Percentiles rank a stretch among this genome's conserved stretches.
Conservation (phyloP, 495 filamentous ascomycete genomes). For the Penicillium lividum region DNA sequence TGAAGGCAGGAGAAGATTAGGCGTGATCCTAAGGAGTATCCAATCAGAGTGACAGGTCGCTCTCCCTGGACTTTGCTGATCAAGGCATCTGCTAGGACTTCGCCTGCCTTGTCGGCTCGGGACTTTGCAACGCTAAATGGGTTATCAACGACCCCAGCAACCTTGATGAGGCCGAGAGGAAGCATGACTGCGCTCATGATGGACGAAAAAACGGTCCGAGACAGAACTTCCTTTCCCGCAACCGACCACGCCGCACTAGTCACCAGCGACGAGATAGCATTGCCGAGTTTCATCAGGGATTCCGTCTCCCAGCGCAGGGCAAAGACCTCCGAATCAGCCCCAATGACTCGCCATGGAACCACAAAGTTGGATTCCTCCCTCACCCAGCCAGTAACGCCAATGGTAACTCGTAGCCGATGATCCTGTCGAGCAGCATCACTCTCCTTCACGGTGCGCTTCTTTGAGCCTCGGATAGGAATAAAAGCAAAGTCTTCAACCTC, state of each 20-base stretch:
- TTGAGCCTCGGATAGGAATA: conserved; percentile 62
- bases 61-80: conserved; percentile 89
- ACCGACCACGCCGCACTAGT: conserved; percentile 74
- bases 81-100: conserved; percentile 81
- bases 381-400: conserved; percentile 83
- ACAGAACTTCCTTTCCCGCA: conserved; percentile 75
- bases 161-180: conserved; percentile 75
- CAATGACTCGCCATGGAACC: conserved; percentile 75
- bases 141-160: conserved; percentile 82
- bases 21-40: conserved; percentile 88
- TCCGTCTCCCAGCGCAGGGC: conserved; percentile 83
- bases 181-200: conserved; percentile 70
- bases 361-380: conserved; percentile 68
- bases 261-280: conserved; percentile 69
- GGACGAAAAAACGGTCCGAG: conserved; percentile 73
- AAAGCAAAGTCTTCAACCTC: conserved; percentile 92
- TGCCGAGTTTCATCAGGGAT: conserved; percentile 73
- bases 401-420: conserved; percentile 75
- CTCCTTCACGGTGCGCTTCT: conserved; percentile 44
- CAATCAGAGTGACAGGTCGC: conserved; percentile 81
- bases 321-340: conserved; percentile 72
- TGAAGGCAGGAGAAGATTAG: conserved; percentile 83
- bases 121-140: conserved; percentile 82
- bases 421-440: conserved; percentile 48
- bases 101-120: conserved; percentile 83